Evolutionary conservation across 345 rosid species (phyloP), one percentile per base, ranked within the genome.

Genomic region (Streptanthus diversifolius): DNA sequence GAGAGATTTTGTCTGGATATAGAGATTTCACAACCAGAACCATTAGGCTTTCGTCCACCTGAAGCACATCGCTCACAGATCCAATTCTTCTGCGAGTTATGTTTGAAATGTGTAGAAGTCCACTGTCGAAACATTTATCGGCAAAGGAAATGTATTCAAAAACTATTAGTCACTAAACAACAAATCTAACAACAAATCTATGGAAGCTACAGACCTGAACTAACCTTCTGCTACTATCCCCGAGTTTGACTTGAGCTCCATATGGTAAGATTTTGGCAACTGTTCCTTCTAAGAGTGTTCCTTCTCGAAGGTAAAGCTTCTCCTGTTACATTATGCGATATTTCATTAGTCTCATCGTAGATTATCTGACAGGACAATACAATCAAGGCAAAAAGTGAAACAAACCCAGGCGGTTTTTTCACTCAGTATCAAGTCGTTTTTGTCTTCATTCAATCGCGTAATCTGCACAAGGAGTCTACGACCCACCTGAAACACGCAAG

Each of bases 101-200:
- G 71, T 89, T 91, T 44, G 98, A 91, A 65, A 91, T 87, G 80
- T 93, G 98, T 72, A 93, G 81, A 82, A 93, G 82, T 61, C 98
- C 96, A 70, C 98, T 91, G 76, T 8, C 0, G 13, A 86, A 44
- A 77, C 79, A 22, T 37, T 15, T 8, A 48, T 39, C 0, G 17
- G 32, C 70, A 18, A 47, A 59, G 32, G 14, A 44, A 51, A 72
- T 40, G 71, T 8, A 30, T 1, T 36, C 25, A 36, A 67, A 67
- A 68, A 24, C 44, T 25, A 30, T 0, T 13, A 59, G 49, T 30
- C 41, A 36, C 14, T 61, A 18, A 18, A n/a, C n/a, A n/a, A n/a
- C n/a, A n/a, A n/a, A n/a, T n/a, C n/a, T n/a, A 27, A 52, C 1
- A 66, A 48, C 45, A 0, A 32, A 49, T 4, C 19, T 19, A 52